Evolutionary conservation across 2,329 filamentous ascomycete genomes (phyloP).

Genomic region (Aureobasidium subglaciale): DNA sequence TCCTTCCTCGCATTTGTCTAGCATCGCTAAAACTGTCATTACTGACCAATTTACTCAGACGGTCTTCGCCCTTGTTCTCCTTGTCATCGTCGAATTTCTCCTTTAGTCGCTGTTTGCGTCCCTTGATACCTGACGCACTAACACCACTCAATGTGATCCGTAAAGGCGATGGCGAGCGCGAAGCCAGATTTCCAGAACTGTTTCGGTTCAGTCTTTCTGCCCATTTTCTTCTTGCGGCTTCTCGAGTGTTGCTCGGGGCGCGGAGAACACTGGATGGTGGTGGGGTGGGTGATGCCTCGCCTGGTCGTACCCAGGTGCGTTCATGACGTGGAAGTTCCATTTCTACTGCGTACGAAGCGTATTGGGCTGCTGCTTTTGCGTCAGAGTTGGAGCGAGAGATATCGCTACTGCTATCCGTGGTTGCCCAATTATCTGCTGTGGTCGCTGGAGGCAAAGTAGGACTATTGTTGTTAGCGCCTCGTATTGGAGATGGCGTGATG

Average conservation of each 20-base stretch:
- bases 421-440: conserved; percentile 6
- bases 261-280: conserved; percentile 21
- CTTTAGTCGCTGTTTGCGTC: neutral
- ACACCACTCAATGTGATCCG: conserved; percentile 17
- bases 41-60: conserved; percentile 23
- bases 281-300: conserved; percentile 30
- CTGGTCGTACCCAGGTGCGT: conserved; percentile 26
- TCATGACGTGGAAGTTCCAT: conserved; percentile 20
- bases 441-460: neutral
- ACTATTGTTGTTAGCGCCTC: neutral
- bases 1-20: conserved; percentile 13
- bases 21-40: conserved; percentile 25
- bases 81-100: neutral
- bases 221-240: conserved; percentile 5
- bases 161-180: conserved; percentile 21
- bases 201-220: conserved; percentile 14
- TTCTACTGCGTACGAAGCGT: conserved; percentile 1
- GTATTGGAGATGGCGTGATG: conserved; percentile 20
- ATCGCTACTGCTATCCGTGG: conserved; percentile 13
- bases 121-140: neutral
- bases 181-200: conserved; percentile 18
- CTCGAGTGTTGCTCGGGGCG: neutral
- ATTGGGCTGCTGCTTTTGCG: conserved; percentile 1
- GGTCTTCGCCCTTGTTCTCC: conserved; percentile 6
- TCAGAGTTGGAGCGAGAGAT: conserved; percentile 18